Conservation (phyloP, 345 rosid genomes). For the Salix brachista region DNA sequence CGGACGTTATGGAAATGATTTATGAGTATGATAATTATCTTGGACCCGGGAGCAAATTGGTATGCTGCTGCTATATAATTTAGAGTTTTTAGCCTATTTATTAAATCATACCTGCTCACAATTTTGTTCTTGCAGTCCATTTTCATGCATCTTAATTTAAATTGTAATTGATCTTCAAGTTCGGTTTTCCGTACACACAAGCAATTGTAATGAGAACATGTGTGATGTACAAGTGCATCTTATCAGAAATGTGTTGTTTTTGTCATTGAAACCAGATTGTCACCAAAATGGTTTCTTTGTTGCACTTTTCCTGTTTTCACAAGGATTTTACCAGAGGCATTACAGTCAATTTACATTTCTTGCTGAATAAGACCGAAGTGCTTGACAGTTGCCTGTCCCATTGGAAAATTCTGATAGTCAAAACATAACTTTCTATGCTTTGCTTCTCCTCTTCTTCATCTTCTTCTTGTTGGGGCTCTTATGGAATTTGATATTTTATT, state of each 20-base stretch:
- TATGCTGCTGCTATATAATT: constrained; percentile 29
- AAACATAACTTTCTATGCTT: not conserved
- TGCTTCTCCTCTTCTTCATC: not conserved
- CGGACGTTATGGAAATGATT: constrained; percentile 80
- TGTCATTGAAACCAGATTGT: not conserved
- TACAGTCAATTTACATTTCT: not conserved
- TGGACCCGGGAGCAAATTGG: constrained; percentile 92
- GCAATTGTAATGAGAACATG: not conserved
- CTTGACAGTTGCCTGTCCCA: not conserved
- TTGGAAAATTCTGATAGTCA: not conserved
- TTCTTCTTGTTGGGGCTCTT: not conserved
- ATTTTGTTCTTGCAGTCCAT: not conserved
- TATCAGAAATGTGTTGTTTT: not conserved
- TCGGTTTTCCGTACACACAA: not conserved
- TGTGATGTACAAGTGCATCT: not conserved
- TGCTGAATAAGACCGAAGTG: not conserved
- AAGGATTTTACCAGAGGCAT: not conserved
- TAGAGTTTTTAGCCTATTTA: not conserved
- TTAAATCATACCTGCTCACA: not conserved
- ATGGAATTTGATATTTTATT: not conserved
- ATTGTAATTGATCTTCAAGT: not conserved
- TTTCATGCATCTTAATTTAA: not conserved
- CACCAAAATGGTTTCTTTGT: not conserved
- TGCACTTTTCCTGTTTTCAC: not conserved
- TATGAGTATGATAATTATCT: constrained; percentile 94